phyloP scores from a whole-genome alignment of 805 yeast genomes.

The Teunomyces panamensis region DNA sequence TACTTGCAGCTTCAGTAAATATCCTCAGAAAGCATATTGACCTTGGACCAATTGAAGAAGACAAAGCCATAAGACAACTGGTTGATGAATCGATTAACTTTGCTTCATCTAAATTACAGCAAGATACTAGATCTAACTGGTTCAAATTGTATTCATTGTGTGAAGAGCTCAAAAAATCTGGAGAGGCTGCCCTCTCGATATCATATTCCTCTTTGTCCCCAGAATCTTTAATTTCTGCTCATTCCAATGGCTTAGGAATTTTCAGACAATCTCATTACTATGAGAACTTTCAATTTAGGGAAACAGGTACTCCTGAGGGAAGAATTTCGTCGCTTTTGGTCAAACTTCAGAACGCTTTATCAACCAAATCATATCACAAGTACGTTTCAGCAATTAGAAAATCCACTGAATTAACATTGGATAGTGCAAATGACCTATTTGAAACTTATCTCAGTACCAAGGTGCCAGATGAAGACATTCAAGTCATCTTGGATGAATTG shows the following conservation, averaged over 20 bases:
- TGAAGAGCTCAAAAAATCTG: conserved; percentile 60
- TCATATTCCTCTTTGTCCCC: conserved; percentile 7
- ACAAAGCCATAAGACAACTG: conserved; percentile 22
- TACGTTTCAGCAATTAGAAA: conserved; percentile 15
- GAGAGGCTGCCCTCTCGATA: conserved; percentile 55
- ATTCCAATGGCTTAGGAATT: conserved; percentile 33
- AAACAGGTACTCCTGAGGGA: conserved; percentile 10
- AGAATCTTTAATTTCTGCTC: conserved; percentile 19
- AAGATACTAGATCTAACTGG: conserved; percentile 53
- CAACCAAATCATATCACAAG: conserved; percentile 28
- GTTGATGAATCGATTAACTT: conserved; percentile 21
- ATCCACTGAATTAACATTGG: conserved; percentile 11
- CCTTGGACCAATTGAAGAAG: conserved; percentile 9
- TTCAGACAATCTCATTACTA: conserved; percentile 31
- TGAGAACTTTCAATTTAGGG: conserved; percentile 19
- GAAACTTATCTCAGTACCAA: conserved; percentile 21
- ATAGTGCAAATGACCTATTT: conserved; percentile 21
- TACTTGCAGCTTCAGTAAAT: conserved; percentile 51
- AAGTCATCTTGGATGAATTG: conserved; percentile 18
- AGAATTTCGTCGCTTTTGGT: conserved; percentile 19
- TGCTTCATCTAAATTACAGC: background rate
- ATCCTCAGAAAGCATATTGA: conserved; percentile 45
- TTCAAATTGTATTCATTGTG: conserved; percentile 67
- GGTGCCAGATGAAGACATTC: conserved; percentile 23
- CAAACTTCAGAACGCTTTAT: conserved; percentile 22